Percentiles rank a stretch among this genome's conserved stretches.
These are phyloP conservation scores for Aspergillus ostianus DNA, from an alignment of 495 filamentous ascomycete species.

Conservation along the genomic window DNA sequence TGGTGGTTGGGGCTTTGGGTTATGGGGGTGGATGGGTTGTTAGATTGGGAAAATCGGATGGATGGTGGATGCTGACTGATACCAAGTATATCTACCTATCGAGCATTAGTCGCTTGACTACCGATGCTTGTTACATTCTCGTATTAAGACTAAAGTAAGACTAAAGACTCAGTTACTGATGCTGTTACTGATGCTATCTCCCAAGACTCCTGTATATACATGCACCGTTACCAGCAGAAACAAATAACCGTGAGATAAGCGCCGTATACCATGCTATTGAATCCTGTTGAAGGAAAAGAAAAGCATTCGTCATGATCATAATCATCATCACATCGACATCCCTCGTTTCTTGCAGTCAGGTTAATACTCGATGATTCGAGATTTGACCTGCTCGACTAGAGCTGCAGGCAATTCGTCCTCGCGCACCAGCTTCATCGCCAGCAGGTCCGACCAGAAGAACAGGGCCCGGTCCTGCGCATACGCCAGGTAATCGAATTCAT, in stretches of 20 bases:
- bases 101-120: too few relatives aligned
- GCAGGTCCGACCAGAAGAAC: slow-evolving; percentile 90
- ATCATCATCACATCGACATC: neutral
- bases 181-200: neutral
- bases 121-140: neutral
- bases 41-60: too few relatives aligned
- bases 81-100: too few relatives aligned
- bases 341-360: neutral
- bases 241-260: neutral
- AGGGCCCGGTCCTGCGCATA: slow-evolving; percentile 89
- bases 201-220: neutral
- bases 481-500: slow-evolving; percentile 86
- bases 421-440: slow-evolving; percentile 67
- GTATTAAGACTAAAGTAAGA: neutral
- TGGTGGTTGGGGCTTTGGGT: slow-evolving; percentile 6
- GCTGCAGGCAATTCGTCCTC: slow-evolving; percentile 69
- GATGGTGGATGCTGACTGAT: neutral
- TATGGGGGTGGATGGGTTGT: neutral
- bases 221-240: neutral
- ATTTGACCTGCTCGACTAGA: slow-evolving; percentile 56
- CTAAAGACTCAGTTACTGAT: too few relatives aligned
- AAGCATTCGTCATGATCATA: slow-evolving; percentile 1
- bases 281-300: slow-evolving; percentile 2
- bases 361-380: slow-evolving; percentile 56
- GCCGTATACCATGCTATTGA: neutral